A percentile compares a stretch with the other conserved stretches of the same genome.
These are phyloP conservation scores for Bipolaris zeicola DNA, from an alignment of 2,329 filamentous ascomycete genomes.

Conservation along the genomic window DNA sequence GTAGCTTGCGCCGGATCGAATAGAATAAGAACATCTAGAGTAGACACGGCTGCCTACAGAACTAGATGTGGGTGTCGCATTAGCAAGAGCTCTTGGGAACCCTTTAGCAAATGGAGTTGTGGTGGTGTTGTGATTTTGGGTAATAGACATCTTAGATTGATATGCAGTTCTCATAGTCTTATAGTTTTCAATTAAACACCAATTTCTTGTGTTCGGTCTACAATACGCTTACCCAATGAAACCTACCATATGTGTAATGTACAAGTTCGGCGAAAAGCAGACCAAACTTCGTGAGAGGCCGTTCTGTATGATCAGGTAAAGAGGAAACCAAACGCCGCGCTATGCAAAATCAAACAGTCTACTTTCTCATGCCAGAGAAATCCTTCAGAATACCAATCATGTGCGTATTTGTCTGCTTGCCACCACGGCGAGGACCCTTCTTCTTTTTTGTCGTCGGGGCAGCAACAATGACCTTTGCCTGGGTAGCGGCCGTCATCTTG, in stretches of 20 bases:
- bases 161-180: too few species aligned
- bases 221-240: neutral
- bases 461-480: constrained; percentile 68
- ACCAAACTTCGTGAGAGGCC: neutral
- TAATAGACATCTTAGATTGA: too few species aligned
- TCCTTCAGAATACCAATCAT: constrained; percentile 84
- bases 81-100: neutral
- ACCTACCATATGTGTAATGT: neutral
- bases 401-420: constrained; percentile 85
- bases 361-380: constrained; percentile 59
- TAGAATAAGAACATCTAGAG: too few species aligned
- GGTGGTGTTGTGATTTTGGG: too few species aligned
- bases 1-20: too few species aligned
- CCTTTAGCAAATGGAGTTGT: neutral
- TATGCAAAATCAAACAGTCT: constrained; percentile 32
- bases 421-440: constrained; percentile 74
- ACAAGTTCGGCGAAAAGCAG: neutral
- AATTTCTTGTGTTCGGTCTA: neutral
- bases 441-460: constrained; percentile 71
- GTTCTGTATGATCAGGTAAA: neutral
- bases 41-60: too few species aligned
- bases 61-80: too few species aligned
- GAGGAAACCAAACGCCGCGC: constrained; percentile 36
- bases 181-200: neutral
- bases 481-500: constrained; percentile 82